Evolutionary conservation across 305 asterid genomes (phyloP), one percentile per base, ranked within the genome.

Genomic region (Fraxinus latifolia): DNA sequence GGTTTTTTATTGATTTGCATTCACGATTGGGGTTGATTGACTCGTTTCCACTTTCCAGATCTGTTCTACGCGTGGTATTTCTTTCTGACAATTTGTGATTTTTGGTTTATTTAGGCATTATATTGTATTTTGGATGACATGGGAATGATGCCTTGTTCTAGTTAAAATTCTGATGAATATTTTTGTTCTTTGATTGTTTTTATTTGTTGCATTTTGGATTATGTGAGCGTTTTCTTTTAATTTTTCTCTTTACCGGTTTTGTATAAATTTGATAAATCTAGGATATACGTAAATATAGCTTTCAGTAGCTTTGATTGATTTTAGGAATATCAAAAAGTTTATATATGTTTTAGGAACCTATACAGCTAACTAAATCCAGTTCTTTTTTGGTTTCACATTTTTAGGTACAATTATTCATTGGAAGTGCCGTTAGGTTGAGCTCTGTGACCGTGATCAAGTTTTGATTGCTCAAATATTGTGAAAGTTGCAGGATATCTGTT

Each of bases 21-120:
- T 75, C 78, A 25, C 79, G 77, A 74, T 74, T 55, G 76, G 84
- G 67, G 47, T 80, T 25, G 67, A 80, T 85, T 65, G 14, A 72
- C 39, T 82, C 44, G 60, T 81, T 86, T 79, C 75, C 87, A 88
- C 42, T 36, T 36, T 36, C 42, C 42, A 0, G 92, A 89, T 89
- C 90, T 88, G 85, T 76, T 70, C 82, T 71, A 25, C 68, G 17
- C 4, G 7, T 60, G 36, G 67, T 19, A 19, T 77, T 60, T 67
- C 47, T 4, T 81, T 62, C 32, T 62, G 5, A 23, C 12, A 3
- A 21, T 7, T 25, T 62, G 72, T 62, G 72, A 23, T 8, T 23
- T 62, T 62, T 62, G 31, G 71, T 62, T 60, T 32, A 62, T 62
- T 23, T 1, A 62, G 14, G 62, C 32, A 62, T 25, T 62, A 7